Evolutionary conservation across 352 stramenopile genomes (phyloP).

Genomic region (Pythium scleroteichum): DNA sequence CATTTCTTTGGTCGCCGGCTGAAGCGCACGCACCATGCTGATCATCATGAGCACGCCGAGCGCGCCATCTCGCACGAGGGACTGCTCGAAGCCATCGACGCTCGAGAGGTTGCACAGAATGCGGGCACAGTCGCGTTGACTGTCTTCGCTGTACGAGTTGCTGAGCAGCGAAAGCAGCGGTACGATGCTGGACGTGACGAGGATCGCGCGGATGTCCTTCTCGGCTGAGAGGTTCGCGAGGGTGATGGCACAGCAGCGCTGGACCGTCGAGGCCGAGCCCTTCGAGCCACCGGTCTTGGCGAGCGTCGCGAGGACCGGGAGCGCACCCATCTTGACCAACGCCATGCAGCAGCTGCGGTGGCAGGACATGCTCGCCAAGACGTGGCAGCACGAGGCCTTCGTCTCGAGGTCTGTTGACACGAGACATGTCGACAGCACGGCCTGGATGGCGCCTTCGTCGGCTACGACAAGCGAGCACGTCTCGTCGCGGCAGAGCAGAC

Average conservation of each 20-base stretch:
- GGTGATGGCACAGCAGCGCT: slow-evolving; percentile 69
- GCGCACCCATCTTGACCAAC: slow-evolving; percentile 49
- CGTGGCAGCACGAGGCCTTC: slow-evolving; percentile 73
- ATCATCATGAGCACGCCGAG: slow-evolving; percentile 81
- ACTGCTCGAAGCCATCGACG: slow-evolving; percentile 44
- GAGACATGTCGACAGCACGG: slow-evolving; percentile 58
- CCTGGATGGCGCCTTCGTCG: slow-evolving; percentile 48
- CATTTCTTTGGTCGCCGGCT: slow-evolving; percentile 61
- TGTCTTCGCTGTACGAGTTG: slow-evolving; percentile 85
- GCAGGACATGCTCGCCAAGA: slow-evolving; percentile 73
- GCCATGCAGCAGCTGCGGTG: slow-evolving; percentile 59
- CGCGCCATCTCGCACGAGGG: slow-evolving; percentile 57
- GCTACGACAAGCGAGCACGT: slow-evolving; percentile 56
- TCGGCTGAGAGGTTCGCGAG: slow-evolving; percentile 69
- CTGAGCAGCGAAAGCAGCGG: slow-evolving; percentile 57
- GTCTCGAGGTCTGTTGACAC: slow-evolving; percentile 63
- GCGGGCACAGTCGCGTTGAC: slow-evolving; percentile 69
- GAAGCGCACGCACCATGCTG: slow-evolving; percentile 68
- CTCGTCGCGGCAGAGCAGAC: slow-evolving; percentile 70
- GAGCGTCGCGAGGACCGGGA: slow-evolving; percentile 60
- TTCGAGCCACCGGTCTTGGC: slow-evolving; percentile 52
- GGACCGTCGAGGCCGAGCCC: slow-evolving; percentile 28
- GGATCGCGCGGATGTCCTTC: slow-evolving; percentile 42
- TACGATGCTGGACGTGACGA: slow-evolving; percentile 52
- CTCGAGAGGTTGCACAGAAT: slow-evolving; percentile 76